Base-by-base conservation (phyloP, 371 early-diverging fungal species). In the Mortierella sp. region DNA sequence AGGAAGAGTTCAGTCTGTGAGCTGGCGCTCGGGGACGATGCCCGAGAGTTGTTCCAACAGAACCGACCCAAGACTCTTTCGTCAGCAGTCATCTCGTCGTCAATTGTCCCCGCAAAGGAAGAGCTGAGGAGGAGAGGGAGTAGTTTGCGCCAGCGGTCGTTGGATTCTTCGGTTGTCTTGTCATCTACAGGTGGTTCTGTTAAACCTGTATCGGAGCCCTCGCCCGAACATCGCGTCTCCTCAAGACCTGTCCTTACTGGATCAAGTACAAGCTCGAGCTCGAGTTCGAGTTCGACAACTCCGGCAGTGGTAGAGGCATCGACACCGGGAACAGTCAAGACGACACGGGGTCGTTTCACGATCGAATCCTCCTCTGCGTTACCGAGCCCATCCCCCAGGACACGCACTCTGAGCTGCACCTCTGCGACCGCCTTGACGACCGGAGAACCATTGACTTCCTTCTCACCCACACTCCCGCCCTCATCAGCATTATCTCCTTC, bases 21-120 rank as follows among this genome's bases (percentile, higher is more conserved):
- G 24, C 69, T 84, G 14, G 84, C 84, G 16, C 69, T 84, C 0
- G 85, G 85, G 2, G 78, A 72, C 16, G 85, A 84, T 24, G 85
- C 78, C 11, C 77, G 75, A 19, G 85, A 75, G 13, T 28, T 80
- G 40, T 84, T 84, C 53, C 81, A 78, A 14, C 81, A 84, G 76
- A 84, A 81, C 69, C 71, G 81, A 69, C 76, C 85, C 69, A 84
- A 80, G 53, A 81, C 85, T 0, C 59, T 84, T 14, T 84, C 85
- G 1, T 78, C 81, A 10, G 83, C 77, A 0, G 78, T 73, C 40
- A 77, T 84, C 51, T 54, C 73, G 44, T 78, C 85, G 3, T 75
- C 81, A n/a, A 81, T 84, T 51, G 81, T 73, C 8, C 80, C 83
- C 0, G 37, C 43, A 5, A 72, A 72, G 26, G 79, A 80, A 21